A percentile compares a stretch with the other conserved stretches of the same genome.
Conservation (phyloP, 495 filamentous ascomycete genomes). For the Trichoderma virens region DNA sequence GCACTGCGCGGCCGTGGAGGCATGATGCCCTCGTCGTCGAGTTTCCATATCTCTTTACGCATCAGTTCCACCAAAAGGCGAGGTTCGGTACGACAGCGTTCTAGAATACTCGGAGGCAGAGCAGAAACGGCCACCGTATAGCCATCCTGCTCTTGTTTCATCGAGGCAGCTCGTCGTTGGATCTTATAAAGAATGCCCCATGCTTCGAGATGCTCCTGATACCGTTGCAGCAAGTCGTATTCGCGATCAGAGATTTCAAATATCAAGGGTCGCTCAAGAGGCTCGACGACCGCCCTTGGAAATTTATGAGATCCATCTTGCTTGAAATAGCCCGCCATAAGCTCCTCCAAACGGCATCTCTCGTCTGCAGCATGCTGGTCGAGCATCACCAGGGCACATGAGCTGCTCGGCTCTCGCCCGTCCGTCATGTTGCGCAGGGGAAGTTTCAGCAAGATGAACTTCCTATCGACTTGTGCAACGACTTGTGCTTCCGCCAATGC, state of each 20-base stretch:
- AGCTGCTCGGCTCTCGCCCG: not conserved
- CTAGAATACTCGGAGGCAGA: constrained; percentile 65
- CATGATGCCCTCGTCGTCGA: constrained; percentile 16
- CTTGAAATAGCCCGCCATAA: constrained; percentile 41
- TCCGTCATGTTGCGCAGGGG: constrained; percentile 10
- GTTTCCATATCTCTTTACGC: constrained; percentile 64
- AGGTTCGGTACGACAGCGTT: constrained; percentile 67
- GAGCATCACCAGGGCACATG: constrained; percentile 54
- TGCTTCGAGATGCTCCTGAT: constrained; percentile 46
- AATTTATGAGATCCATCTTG: not conserved
- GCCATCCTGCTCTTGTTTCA: constrained; percentile 6
- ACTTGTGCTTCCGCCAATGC: constrained; percentile 56
- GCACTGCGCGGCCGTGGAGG: constrained; percentile 2
- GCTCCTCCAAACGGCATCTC: constrained; percentile 66
- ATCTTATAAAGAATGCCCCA: constrained; percentile 68
- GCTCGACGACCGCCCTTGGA: constrained; percentile 17
- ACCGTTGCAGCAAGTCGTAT: constrained; percentile 42
- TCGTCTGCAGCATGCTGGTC: constrained; percentile 97
- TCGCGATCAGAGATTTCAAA: constrained; percentile 59
- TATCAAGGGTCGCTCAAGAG: constrained; percentile 43
- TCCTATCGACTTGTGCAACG: constrained; percentile 77
- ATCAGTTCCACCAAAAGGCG: constrained; percentile 61
- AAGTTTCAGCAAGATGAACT: constrained; percentile 75
- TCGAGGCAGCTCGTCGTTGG: not conserved
- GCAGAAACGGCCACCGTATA: constrained; percentile 40